These are phyloP conservation scores for Zhuliangozyma parablackwelliae DNA, from an alignment of 1,139 yeast genomes.

Conservation along the genomic window DNA sequence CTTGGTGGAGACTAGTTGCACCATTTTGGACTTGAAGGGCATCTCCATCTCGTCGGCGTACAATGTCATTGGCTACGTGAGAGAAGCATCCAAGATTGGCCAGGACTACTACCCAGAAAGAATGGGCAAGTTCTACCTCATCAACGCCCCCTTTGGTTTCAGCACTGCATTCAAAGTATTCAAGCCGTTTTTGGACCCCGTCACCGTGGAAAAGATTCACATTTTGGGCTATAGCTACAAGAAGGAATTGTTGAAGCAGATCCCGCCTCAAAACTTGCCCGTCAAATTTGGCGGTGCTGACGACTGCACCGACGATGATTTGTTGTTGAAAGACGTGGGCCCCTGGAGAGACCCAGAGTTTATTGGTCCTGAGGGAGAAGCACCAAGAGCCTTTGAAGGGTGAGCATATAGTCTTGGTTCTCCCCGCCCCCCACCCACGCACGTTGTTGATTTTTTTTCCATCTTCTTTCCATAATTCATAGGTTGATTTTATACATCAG, in stretches of 20 bases:
- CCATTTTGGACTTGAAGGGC: constrained; percentile 92
- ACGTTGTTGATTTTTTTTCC: no score
- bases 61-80: constrained; percentile 81
- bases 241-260: constrained; percentile 82
- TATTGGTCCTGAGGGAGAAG: constrained; percentile 86
- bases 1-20: constrained; percentile 92
- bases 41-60: constrained; percentile 80
- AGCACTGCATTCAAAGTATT: constrained; percentile 87
- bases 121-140: constrained; percentile 95
- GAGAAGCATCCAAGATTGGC: constrained; percentile 90
- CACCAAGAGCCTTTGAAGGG: constrained; percentile 52
- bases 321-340: constrained; percentile 85
- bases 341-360: constrained; percentile 93
- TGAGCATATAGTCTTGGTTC: constrained; percentile 1
- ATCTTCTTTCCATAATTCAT: no score
- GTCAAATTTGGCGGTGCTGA: constrained; percentile 84
- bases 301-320: constrained; percentile 65
- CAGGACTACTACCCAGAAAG: constrained; percentile 99
- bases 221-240: constrained; percentile 78
- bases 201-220: constrained; percentile 93
- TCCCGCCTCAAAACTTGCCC: constrained; percentile 91
- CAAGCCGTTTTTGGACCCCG: constrained; percentile 94
- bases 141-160: constrained; percentile 97
- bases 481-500: no score
- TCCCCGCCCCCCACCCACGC: no score